Evolutionary conservation across 106 monocot genomes (phyloP).

Genomic region (Dendrobium officinale): DNA sequence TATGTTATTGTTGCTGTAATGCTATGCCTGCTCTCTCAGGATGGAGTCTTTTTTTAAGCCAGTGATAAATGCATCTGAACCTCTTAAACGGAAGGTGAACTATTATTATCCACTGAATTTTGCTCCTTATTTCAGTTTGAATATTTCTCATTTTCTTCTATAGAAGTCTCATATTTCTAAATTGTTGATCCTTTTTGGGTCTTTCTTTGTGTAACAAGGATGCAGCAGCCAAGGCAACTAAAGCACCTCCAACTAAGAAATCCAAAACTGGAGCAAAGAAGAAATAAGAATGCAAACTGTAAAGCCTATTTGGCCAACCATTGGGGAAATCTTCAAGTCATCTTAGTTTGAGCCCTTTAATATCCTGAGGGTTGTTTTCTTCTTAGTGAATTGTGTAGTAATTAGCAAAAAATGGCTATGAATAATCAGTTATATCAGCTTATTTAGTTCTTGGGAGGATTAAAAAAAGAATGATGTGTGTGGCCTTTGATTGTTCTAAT

Average conservation of each 20-base stretch:
- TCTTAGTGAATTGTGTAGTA: too few species aligned
- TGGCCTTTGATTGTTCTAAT: too few species aligned
- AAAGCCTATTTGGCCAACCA: too few species aligned
- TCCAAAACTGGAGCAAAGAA: conserved; percentile 11
- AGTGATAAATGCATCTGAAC: conserved; percentile 35
- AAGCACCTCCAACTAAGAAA: neutral
- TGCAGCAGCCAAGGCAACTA: neutral
- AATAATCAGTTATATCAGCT: too few species aligned
- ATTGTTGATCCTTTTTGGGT: neutral
- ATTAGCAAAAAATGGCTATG: too few species aligned
- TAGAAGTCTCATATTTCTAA: neutral
- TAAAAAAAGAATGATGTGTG: too few species aligned
- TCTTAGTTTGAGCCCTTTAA: too few species aligned
- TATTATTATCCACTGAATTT: too few species aligned
- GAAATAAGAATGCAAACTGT: conserved; percentile 1
- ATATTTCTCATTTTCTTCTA: neutral
- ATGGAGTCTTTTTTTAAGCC: conserved; percentile 94
- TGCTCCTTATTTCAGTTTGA: neutral
- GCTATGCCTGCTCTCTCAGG: conserved; percentile 29
- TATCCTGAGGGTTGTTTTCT: too few species aligned
- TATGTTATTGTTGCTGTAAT: neutral
- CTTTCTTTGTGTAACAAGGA: neutral
- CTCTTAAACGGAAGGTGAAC: conserved; percentile 79
- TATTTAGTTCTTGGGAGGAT: too few species aligned
- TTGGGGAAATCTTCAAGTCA: too few species aligned